A percentile compares a stretch with the other conserved stretches of the same genome.
These are phyloP conservation scores for Aspergillus luchuensis DNA, from an alignment of 2,329 filamentous ascomycete species.

Conservation along the genomic window DNA sequence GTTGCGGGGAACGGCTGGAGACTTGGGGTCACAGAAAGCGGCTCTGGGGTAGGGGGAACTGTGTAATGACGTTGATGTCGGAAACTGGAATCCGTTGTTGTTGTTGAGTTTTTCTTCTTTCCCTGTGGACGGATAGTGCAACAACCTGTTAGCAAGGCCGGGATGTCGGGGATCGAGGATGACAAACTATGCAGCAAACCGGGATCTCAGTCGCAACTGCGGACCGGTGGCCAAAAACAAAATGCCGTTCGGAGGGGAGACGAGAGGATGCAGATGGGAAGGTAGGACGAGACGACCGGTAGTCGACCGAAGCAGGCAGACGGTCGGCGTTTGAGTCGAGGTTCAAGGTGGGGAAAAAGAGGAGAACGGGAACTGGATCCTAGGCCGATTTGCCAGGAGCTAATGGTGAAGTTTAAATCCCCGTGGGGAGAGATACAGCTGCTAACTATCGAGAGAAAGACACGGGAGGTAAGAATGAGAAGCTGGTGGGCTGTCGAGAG, in stretches of 20 bases:
- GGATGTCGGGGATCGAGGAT: background rate
- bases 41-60: conserved; percentile 2
- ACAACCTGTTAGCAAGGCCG: conserved; percentile 3
- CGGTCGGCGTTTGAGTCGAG: conserved; percentile 19
- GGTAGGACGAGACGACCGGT: conserved; percentile 1
- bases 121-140: background rate
- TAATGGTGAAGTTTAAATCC: conserved; percentile 16
- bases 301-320: conserved; percentile 1
- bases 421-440: conserved; percentile 15
- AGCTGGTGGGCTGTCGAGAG: background rate
- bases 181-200: background rate
- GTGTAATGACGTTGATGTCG: conserved; percentile 16
- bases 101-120: background rate
- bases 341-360: conserved; percentile 13
- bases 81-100: conserved; percentile 20
- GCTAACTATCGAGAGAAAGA: background rate
- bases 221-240: background rate
- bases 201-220: background rate
- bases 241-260: background rate
- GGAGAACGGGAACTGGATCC: conserved; percentile 13
- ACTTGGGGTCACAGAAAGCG: background rate
- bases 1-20: conserved; percentile 7
- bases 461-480: background rate
- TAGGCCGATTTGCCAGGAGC: conserved; percentile 11
- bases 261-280: background rate